phyloP scores from a whole-genome alignment of 1,139 yeast genomes.

The Sugiyamaella grinbergsii region DNA sequence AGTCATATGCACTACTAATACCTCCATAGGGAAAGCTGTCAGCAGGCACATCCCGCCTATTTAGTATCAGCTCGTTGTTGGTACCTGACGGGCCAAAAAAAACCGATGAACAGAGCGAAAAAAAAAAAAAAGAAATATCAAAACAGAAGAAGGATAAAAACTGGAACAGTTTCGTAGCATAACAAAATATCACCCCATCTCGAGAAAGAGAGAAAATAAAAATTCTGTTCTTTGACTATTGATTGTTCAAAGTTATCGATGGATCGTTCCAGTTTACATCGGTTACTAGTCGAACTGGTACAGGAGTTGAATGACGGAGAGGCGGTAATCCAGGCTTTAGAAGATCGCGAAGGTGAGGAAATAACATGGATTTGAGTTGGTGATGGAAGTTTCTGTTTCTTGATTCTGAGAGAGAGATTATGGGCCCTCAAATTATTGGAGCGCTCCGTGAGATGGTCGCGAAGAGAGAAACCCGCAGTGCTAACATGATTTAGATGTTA shows the following conservation, averaged over 20 bases:
- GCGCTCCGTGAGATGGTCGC: too few relatives aligned
- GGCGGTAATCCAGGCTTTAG: constrained; percentile 28
- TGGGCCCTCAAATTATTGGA: too few relatives aligned
- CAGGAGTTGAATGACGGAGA: constrained; percentile 29
- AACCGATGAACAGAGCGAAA: neutral
- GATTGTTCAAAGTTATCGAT: neutral
- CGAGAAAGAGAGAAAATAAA: neutral
- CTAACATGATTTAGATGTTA: constrained; percentile 23
- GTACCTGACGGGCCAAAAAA: neutral
- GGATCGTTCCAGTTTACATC: constrained; percentile 20
- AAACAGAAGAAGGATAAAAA: neutral
- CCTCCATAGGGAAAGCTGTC: too few relatives aligned
- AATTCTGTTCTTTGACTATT: neutral
- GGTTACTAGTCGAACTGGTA: constrained; percentile 27
- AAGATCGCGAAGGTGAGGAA: constrained; percentile 28
- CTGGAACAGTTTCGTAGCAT: neutral
- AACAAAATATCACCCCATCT: neutral
- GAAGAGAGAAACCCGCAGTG: too few relatives aligned
- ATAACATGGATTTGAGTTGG: too few relatives aligned
- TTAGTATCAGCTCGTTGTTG: neutral
- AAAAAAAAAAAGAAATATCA: neutral
- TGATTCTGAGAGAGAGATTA: neutral
- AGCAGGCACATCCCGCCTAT: too few relatives aligned
- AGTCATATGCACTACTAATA: too few relatives aligned
- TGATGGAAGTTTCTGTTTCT: too few relatives aligned